phyloP scores from a whole-genome alignment of 306 rosid species.

The Clitoria ternatea region DNA sequence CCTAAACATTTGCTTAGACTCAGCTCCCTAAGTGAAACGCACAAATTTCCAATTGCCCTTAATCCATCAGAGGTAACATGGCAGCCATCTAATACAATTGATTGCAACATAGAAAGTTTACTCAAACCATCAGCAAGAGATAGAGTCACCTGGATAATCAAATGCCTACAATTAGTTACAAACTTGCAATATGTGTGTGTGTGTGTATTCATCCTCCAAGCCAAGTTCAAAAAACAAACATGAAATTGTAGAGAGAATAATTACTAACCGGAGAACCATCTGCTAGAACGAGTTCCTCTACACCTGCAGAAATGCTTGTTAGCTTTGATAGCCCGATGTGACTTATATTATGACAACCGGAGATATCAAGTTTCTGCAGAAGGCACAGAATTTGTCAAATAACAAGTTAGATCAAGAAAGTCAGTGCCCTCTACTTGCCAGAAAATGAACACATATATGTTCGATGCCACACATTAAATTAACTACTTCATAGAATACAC shows the following conservation, averaged over 20 bases:
- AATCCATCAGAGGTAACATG: conserved; percentile 58
- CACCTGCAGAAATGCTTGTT: conserved; percentile 37
- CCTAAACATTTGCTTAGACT: conserved; percentile 88
- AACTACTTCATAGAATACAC: too few relatives aligned
- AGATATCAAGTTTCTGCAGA: conserved; percentile 80
- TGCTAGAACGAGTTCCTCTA: conserved; percentile 68
- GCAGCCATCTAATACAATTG: conserved; percentile 79
- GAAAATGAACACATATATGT: not conserved
- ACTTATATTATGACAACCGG: conserved; percentile 74
- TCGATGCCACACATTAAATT: not conserved
- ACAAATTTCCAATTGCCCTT: conserved; percentile 71
- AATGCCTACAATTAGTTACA: conserved; percentile 13
- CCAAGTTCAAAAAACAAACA: not conserved
- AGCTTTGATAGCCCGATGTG: conserved; percentile 64
- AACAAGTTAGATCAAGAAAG: conserved; percentile 9
- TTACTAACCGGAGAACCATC: conserved; percentile 88
- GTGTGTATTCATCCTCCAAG: not conserved
- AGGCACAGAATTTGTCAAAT: conserved; percentile 18
- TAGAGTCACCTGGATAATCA: conserved; percentile 65
- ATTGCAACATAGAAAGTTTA: conserved; percentile 65
- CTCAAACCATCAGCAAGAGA: conserved; percentile 64
- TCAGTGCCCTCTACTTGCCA: not conserved
- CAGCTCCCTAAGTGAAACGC: conserved; percentile 62
- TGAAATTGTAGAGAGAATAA: conserved; percentile 14
- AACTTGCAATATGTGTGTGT: too few relatives aligned